Evolutionary conservation across 164 flowering plant genomes (phyloP), one percentile per base, ranked within the genome.

Genomic region (Magnolia sinica): DNA sequence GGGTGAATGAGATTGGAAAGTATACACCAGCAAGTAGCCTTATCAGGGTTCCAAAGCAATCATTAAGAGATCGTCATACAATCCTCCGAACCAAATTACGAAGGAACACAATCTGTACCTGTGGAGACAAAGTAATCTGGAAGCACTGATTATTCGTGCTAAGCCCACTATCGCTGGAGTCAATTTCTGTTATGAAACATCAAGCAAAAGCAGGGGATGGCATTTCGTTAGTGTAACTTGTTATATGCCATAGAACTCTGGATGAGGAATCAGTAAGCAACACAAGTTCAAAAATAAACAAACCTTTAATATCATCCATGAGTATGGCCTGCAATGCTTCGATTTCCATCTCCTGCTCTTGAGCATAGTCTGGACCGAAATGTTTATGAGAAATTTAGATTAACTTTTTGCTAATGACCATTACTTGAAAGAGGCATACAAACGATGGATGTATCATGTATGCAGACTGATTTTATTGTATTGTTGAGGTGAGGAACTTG

Each of bases 331-430:
- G 88, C 79, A 94, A 79, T 29, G 99, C 99, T 83, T 93, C 99
- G 69, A 96, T 89, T 85, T 96, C 99, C 98, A 94, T 96, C 79
- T 91, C 95, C 82, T 94, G 99, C 82, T 94, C 99, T 85, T 87
- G 97, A 67, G 65, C 79, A 78, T 93, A 84, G 81, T 94, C 99
- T 96, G 85, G 9, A 59, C 8, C 20, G 24, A 78, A 14, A 49
- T 63, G 70, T 58, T 61, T n/a, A 58, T 68, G 20, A 37, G 55
- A 24, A 22, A 31, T 68, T 29, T 31, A 31, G 27, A 8, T 22
- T 7, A 20, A 23, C 29, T 11, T 11, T 65, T 23, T 65, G 13
- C 4, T 65, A 65, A 22, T 22, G 5, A 20, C 1, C 8, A 19
- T 19, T 6, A 22, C 22, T n/a, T 10, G 24, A 65, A 22, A 20